Base-by-base conservation (phyloP, 2,329 filamentous ascomycete species). In the Sporothrix globosa region DNA sequence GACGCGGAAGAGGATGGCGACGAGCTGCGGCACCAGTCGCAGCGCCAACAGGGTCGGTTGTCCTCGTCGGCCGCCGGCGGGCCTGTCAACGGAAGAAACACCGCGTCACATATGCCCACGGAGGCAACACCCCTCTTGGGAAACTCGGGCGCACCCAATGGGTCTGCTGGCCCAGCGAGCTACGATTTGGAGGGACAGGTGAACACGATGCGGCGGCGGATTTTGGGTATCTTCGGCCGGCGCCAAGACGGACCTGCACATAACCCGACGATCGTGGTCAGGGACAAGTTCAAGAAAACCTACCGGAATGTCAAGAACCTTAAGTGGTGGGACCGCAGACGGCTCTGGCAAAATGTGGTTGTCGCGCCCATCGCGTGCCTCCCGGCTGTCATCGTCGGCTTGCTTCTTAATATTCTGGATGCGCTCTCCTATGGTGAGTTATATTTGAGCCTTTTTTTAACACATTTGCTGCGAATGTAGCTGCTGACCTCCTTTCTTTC, bases 381-480 rank as follows among this genome's bases (percentile, higher is more conserved):
- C 19, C 96, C 96, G 1, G 91, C 95, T 3, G 95, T 98, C 0
- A 86, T 97, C 74, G 87, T 99, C 0, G 96, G 96, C 0, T 81
- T 97, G 34, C 84, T 99, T 1, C 86, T 99, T 21, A 99, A 99
- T 75, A 91, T 99, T 60, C 84, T 99, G 24, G 96, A 99, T 82
- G 96, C 94, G 6, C 82, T 99, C 53, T 98, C 95, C 2, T 99
- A 99, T 77, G 96, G 92, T 86, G 81, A 78, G 61, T 54, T 48
- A 17, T 19, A 48, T 30, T 30, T 30, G 27, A 30, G 27, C 27
- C 14, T 14, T 5, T 48, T 5, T 2, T 48, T 5, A 19, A 17
- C 17, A 19, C 17, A 48, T 48, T 17, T 44, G 41, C 41, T 11
- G 44, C 13, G 14, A 48, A 48, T 5, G 5, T 14, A 5, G 44